Base-by-base conservation (phyloP, 2,329 filamentous ascomycete species). In the Apiospora saccharicola region DNA sequence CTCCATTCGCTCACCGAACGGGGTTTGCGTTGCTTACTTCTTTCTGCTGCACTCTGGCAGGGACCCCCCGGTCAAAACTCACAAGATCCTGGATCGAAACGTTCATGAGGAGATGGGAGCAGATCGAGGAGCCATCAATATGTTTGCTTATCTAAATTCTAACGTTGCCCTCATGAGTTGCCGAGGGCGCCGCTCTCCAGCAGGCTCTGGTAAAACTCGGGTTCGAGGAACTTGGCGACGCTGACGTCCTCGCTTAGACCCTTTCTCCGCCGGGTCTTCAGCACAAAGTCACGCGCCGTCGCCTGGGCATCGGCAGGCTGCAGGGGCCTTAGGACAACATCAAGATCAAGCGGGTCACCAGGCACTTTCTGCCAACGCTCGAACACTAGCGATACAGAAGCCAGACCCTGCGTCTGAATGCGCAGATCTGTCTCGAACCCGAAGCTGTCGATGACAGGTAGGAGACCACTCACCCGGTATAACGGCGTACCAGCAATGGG, bases 381-480 rank as follows among this genome's bases (percentile, higher is more conserved):
- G 82, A 99, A 99, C 16, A 97, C 94, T 47, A 99, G 88, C 77
- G 92, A 95, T 70, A 98, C 91, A 79, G 94, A 95, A 71, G 95
- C 95, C 81, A 95, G 92, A 70, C 96, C 96, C 85, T 98, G 94
- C 0, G 96, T 98, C 83, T 98, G 95, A 80, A 98, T 98, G 74
- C 96, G 89, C 72, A 99, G 87, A 85, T 99, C 96, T 19, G 96
- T 98, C 86, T 99, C 96, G 83, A 99, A 98, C 26, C 96, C 96
- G 79, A 99, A 99, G 43, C 92, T 95, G 85, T 99, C 96, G 80
- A 99, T 98, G 73, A 98, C 96, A 13, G 96, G 96, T 71, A 99
- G 91, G 69, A 98, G 87, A 4, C 96, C 96, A 78, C 92, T 93
- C 70, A 98, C 95, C 30, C 93, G 92, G 83, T 98, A 98, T 14